phyloP scores from a whole-genome alignment of 75 land plant species.

The Ceratopteris richardii region DNA sequence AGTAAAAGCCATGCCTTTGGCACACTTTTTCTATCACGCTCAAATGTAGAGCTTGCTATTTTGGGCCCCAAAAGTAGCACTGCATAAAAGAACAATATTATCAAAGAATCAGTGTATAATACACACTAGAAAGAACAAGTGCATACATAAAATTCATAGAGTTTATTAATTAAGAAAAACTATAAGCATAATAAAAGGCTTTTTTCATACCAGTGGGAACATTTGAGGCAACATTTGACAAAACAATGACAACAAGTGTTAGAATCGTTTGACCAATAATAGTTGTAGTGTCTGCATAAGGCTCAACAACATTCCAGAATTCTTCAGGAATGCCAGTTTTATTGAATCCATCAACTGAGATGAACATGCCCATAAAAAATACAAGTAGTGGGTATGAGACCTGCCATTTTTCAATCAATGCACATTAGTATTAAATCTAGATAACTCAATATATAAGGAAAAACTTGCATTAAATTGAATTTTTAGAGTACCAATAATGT shows the following conservation, averaged over 20 bases:
- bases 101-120: too few species aligned
- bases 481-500: too few species aligned
- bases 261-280: constrained; percentile 39
- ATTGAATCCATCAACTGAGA: constrained; percentile 70
- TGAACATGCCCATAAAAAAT: constrained; percentile 79
- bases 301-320: constrained; percentile 64
- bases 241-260: constrained; percentile 47
- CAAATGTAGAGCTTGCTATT: too few species aligned
- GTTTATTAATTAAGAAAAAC: constrained; percentile 61
- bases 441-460: too few species aligned
- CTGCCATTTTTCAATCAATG: constrained; percentile 21
- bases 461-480: too few species aligned
- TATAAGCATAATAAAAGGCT: constrained; percentile 5
- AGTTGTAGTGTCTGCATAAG: constrained; percentile 47
- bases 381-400: constrained; percentile 73
- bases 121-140: too few species aligned
- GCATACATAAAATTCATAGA: constrained; percentile 14
- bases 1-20: constrained; percentile 72
- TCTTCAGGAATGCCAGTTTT: constrained; percentile 60
- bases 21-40: constrained; percentile 34
- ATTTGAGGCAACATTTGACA: constrained; percentile 78
- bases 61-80: too few species aligned
- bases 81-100: too few species aligned
- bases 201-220: constrained; percentile 62
- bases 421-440: background rate